These are phyloP conservation scores for Wallacemonas sp. DNA, from an alignment of 208 protist genomes.

Conservation along the genomic window DNA sequence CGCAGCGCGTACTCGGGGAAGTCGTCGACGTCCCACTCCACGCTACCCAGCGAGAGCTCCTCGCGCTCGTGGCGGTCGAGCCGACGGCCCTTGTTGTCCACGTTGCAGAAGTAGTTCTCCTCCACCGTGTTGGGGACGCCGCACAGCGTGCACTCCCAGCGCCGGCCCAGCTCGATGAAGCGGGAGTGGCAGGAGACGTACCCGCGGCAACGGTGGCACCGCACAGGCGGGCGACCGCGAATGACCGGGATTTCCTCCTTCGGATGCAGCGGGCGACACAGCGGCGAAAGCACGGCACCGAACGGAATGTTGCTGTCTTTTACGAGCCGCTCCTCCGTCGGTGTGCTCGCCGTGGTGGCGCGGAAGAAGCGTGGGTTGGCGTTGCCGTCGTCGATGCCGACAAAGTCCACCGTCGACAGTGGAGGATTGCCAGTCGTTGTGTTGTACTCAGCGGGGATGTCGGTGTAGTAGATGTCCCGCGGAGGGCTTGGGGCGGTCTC, in stretches of 20 bases:
- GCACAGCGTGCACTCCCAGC: slow-evolving; percentile 92
- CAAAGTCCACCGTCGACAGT: slow-evolving; percentile 67
- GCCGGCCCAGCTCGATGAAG: slow-evolving; percentile 85
- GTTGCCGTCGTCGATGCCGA: slow-evolving; percentile 87
- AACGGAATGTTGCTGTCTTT: slow-evolving; percentile 77
- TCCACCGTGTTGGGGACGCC: slow-evolving; percentile 73
- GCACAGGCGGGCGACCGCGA: slow-evolving; percentile 63
- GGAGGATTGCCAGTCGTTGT: slow-evolving; percentile 58
- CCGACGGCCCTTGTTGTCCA: slow-evolving; percentile 70
- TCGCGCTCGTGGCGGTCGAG: slow-evolving; percentile 54
- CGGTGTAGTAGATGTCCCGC: slow-evolving; percentile 43
- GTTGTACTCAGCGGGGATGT: slow-evolving; percentile 32
- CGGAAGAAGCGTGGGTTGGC: slow-evolving; percentile 91
- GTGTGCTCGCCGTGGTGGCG: slow-evolving; percentile 57
- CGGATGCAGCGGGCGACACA: slow-evolving; percentile 66
- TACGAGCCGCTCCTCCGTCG: slow-evolving; percentile 48
- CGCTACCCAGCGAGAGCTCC: slow-evolving; percentile 69
- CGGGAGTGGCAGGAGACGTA: slow-evolving; percentile 89
- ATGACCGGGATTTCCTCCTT: slow-evolving; percentile 76
- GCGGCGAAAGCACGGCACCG: slow-evolving; percentile 81
- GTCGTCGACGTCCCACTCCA: slow-evolving; percentile 89
- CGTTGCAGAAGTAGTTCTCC: slow-evolving; percentile 79
- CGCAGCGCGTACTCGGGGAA: slow-evolving; percentile 72
- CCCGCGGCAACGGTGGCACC: slow-evolving; percentile 92
- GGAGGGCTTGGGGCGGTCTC: slow-evolving; percentile 53